Evolutionary conservation across 2,329 filamentous ascomycete genomes (phyloP).

Genomic region (Rhynchosporium graminicola): DNA sequence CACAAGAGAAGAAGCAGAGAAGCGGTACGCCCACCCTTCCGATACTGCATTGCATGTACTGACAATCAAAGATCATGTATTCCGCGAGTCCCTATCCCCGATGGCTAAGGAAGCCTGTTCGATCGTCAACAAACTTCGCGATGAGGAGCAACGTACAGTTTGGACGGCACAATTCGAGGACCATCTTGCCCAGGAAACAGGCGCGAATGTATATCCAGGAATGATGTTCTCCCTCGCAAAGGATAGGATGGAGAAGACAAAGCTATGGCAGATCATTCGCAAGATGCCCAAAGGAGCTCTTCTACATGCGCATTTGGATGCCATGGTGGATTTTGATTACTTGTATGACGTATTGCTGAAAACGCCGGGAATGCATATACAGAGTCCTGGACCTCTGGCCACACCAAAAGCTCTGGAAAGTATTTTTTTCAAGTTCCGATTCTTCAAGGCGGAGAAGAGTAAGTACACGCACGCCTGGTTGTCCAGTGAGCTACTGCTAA

Average conservation of each 20-base stretch:
- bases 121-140: constrained; percentile 78
- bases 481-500: not conserved
- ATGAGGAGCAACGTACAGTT: constrained; percentile 71
- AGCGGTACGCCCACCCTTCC: constrained; percentile 59
- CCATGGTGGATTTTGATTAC: constrained; percentile 87
- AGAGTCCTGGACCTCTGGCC: constrained; percentile 56
- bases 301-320: constrained; percentile 85
- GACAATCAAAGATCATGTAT: constrained; percentile 60
- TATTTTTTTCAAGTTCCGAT: constrained; percentile 63
- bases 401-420: constrained; percentile 54
- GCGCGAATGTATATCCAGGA: constrained; percentile 73
- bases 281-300: constrained; percentile 87
- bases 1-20: constrained; percentile 77
- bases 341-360: constrained; percentile 71
- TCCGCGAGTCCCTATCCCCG: constrained; percentile 74
- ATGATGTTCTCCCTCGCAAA: constrained; percentile 94
- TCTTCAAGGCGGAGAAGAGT: constrained; percentile 47
- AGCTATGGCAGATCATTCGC: constrained; percentile 81
- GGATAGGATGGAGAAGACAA: constrained; percentile 80
- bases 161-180: constrained; percentile 79
- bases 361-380: constrained; percentile 73
- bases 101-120: constrained; percentile 74
- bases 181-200: constrained; percentile 60
- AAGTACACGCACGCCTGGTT: constrained; percentile 8
- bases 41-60: constrained; percentile 32